Conservation (phyloP, 2,329 filamentous ascomycete genomes). For the Fusarium sp. region DNA sequence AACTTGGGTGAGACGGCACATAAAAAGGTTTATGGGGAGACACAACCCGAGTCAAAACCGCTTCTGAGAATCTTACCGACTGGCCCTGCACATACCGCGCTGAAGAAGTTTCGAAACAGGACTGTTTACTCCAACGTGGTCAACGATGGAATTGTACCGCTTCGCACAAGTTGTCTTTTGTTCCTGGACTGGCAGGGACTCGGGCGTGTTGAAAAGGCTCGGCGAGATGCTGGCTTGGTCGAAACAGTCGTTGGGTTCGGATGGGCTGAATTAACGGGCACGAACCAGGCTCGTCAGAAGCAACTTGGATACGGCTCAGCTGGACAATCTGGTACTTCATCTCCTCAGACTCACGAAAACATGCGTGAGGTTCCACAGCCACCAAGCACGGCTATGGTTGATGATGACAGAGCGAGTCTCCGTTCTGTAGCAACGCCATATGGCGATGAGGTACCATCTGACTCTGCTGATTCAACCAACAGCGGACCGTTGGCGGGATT, state of each 20-base stretch:
- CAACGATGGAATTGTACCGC: constrained; percentile 94
- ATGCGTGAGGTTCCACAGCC: constrained; percentile 75
- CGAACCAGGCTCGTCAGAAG: constrained; percentile 63
- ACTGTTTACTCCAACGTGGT: constrained; percentile 97
- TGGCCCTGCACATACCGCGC: constrained; percentile 85
- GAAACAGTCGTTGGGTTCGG: constrained; percentile 94
- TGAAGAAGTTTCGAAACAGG: constrained; percentile 87
- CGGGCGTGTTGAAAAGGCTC: constrained; percentile 91
- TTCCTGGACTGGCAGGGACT: constrained; percentile 97
- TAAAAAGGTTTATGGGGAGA: constrained; percentile 42
- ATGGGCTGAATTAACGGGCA: constrained; percentile 87
- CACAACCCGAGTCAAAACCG: constrained; percentile 83
- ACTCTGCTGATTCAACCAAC: constrained; percentile 45
- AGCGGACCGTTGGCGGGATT: constrained; percentile 67
- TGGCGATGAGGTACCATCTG: constrained; percentile 36
- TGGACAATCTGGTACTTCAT: constrained; percentile 47
- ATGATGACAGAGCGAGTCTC: constrained; percentile 71
- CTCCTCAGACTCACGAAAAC: constrained; percentile 47
- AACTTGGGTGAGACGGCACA: constrained; percentile 67
- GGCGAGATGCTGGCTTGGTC: constrained; percentile 88
- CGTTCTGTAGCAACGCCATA: constrained; percentile 52
- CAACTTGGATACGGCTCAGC: constrained; percentile 48
- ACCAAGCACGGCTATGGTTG: constrained; percentile 67
- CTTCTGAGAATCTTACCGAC: constrained; percentile 88
- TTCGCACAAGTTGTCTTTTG: constrained; percentile 93